Percentiles rank a stretch among this genome's conserved stretches.
phyloP scores from a whole-genome alignment of 768 basidiomycete species.

The Calocera viscosa region DNA sequence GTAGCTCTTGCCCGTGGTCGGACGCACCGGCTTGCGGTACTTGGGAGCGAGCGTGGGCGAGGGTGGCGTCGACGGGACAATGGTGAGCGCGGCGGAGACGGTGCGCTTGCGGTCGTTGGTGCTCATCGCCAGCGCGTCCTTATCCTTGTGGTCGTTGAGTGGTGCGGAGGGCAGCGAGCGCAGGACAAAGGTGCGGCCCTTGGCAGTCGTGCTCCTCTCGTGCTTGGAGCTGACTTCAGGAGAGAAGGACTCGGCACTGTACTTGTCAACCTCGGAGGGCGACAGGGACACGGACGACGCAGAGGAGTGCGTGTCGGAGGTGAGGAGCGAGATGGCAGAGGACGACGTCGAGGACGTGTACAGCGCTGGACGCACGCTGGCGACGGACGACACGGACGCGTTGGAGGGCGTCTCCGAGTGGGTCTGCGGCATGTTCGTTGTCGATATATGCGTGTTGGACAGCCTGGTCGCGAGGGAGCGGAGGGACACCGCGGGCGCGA shows the following conservation, averaged over 20 bases:
- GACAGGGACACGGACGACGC: slow-evolving; percentile 4
- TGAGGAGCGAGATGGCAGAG: background rate
- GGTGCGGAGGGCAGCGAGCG: background rate
- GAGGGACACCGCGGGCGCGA: background rate
- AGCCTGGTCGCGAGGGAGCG: slow-evolving; percentile 3
- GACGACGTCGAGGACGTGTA: slow-evolving; percentile 11
- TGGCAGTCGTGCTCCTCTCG: slow-evolving; percentile 3
- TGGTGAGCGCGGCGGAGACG: background rate
- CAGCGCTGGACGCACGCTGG: slow-evolving; percentile 10
- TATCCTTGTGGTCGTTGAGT: slow-evolving; percentile 5
- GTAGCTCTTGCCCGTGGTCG: slow-evolving; percentile 3
- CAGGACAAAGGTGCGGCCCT: slow-evolving; percentile 2
- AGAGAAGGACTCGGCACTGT: background rate
- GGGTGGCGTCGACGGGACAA: background rate
- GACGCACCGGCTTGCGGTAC: slow-evolving; percentile 4
- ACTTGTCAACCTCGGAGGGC: slow-evolving; percentile 3
- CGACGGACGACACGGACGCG: slow-evolving; percentile 7
- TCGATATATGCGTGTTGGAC: slow-evolving; percentile 12
- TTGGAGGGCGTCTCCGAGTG: slow-evolving; percentile 6
- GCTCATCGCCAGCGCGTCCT: background rate
- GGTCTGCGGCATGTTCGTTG: slow-evolving; percentile 2
- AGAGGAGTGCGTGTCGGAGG: slow-evolving; percentile 1
- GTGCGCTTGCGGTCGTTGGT: slow-evolving; percentile 2
- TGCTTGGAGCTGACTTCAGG: background rate
- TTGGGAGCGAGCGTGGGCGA: background rate